Base-by-base conservation (phyloP, 2,329 filamentous ascomycete genomes). In the Trichoderma cornu-damae region DNA sequence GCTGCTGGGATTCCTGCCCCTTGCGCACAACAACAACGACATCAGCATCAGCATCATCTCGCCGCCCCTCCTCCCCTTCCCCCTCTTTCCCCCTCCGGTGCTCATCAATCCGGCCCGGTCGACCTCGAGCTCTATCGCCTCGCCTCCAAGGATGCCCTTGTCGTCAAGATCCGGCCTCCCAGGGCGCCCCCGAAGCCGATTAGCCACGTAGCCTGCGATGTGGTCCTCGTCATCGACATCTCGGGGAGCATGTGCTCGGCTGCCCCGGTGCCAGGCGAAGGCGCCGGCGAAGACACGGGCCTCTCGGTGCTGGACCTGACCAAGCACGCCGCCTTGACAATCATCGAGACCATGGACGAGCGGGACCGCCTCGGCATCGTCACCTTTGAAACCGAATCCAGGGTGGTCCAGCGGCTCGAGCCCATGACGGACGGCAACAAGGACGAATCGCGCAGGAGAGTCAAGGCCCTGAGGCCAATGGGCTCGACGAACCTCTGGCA, bases 201-300 rank as follows among this genome's bases (percentile, higher is more conserved):
- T 0, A 56, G 63, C 6, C 78, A 80, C 63, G 72, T 79, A 0
- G 77, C 81, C 2, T 83, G 79, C 64, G 82, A 85, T 60, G 79
- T 86, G 30, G 82, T 84, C 2, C 73, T 86, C 2, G 81, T 82
- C 14, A 83, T 86, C 54, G 83, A 86, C 64, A 74, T 84, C 12
- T 86, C 83, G 0, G 74, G 72, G 0, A 84, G 81, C 68, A 86
- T 86, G 83, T 50, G 59, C 1, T 52, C 59, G 0, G 62, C 68
- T 1, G 82, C 82, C 0, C 78, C 77, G 0, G 72, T 79, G 0
- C 78, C 80, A 0, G 75, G 73, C 12, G 71, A 75, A 5, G 64
- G 68, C 14, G 60, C 66, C 2, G 74, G 77, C 54, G 79, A 84
- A 60, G 65, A 73, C 18, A 75, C 75, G 1, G 81, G 81, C 0